Evolutionary conservation across 2,329 filamentous ascomycete genomes (phyloP), one percentile per base, ranked within the genome.

Genomic region (Aureobasidium zeae): DNA sequence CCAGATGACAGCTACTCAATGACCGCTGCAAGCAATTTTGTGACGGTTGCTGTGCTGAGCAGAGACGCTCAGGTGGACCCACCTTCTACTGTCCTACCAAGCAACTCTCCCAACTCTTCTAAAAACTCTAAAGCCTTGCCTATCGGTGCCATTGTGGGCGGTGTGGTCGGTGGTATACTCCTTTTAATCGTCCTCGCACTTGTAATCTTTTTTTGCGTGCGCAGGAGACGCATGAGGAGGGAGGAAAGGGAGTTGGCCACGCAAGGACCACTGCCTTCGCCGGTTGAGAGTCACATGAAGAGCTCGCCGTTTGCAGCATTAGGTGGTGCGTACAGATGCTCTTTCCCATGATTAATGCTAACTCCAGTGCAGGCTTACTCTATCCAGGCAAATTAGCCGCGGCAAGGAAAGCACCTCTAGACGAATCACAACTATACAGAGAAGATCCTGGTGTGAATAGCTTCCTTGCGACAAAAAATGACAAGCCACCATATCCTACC

Each of bases 311-410:
- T 56, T 37, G 50, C 50, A 26, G 48, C 53, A 15, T 51, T 51
- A 41, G 57, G 54, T 55, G 56, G 56, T 57, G 48, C 52, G 55
- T 45, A 48, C 8, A 17, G 3, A 4, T 12, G 3, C 4, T 16
- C 5, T 11, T 16, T 22, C n/a, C 5, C 16, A 38, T 17, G 19
- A 31, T n/a, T 13, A 17, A 16, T 3, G 19, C 36, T 39, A n/a
- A 39, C n/a, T 5, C 4, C 8, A 3, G 12, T 22, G 28, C 19
- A 45, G 42, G 42, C 5, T 45, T n/a, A n/a, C n/a, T 45, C 13
- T 45, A 45, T 15, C 33, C 26, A 26, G 42, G 33, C 31, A 20
- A 16, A 11, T 8, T 15, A 19, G 28, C 38, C n/a, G 5, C 38
- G 7, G 13, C 21, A 22, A 42, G 33, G 29, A 25, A 39, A 25